Evolutionary conservation across 1,139 yeast species (phyloP), one percentile per base, ranked within the genome.

Genomic region (Suhomyces wounanorum): DNA sequence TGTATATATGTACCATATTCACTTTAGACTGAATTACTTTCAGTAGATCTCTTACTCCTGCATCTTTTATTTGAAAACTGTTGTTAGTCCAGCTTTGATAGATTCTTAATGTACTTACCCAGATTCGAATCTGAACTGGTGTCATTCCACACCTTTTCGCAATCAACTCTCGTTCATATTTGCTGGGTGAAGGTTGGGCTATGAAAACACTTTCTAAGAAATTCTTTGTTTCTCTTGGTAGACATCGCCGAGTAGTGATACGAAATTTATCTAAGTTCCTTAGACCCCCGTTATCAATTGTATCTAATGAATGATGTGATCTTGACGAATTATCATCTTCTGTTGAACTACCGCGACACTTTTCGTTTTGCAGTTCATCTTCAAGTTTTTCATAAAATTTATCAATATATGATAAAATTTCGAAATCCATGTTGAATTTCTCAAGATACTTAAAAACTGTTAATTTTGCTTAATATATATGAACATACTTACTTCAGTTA

Each of bases 21-120:
- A 25, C 18, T n/a, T n/a, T n/a, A n/a, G n/a, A n/a, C n/a, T n/a
- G n/a, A n/a, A n/a, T n/a, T n/a, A n/a, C n/a, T n/a, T n/a, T n/a
- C n/a, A n/a, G n/a, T n/a, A n/a, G n/a, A n/a, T n/a, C n/a, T n/a
- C n/a, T n/a, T 36, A 11, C 40, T n/a, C 21, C 41, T 38, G 28
- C 17, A 65, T 49, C 73, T 55, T 45, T 63, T 67, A 45, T 68
- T 69, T 3, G 71, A 66, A 47, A 68, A 68, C 69, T 64, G 14
- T 18, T 30, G 52, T 56, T 52, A 48, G 58, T 55, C 45, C 45
- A 17, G n/a, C 33, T n/a, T 36, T n/a, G 13, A 13, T 10, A 7
- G 6, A 28, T 7, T 18, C 4, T 6, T 8, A 21, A 21, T 36
- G 28, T 52, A 60, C 70, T 48, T 61, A 67, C 69, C 74, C 75